A percentile compares a stretch with the other conserved stretches of the same genome.
phyloP scores from a whole-genome alignment of 306 rosid species.

The Pueraria montana region DNA sequence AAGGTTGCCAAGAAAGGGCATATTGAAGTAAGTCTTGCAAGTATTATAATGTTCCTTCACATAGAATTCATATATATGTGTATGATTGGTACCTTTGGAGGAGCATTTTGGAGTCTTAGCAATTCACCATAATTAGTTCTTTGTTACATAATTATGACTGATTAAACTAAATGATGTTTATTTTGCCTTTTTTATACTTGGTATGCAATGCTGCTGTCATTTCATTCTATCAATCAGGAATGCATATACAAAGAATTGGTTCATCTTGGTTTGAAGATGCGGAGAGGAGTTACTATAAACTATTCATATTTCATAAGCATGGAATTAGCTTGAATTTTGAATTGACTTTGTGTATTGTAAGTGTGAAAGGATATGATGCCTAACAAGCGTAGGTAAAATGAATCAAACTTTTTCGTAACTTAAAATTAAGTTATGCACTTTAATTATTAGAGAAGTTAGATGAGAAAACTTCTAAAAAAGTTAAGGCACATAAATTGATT shows the following conservation, averaged over 20 bases:
- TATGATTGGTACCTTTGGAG: conserved; percentile 28
- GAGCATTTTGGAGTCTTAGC: not conserved
- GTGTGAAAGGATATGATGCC: not conserved
- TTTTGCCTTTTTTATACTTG: not conserved
- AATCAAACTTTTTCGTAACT: not conserved
- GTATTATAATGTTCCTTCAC: not conserved
- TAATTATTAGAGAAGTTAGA: not conserved
- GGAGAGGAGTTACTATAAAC: not conserved
- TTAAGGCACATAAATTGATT: not conserved
- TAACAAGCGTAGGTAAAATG: not conserved
- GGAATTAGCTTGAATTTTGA: not conserved
- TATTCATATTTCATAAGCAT: not conserved
- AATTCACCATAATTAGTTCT: conserved; percentile 8
- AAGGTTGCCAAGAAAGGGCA: conserved; percentile 81
- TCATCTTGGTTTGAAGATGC: not conserved
- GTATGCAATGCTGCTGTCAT: conserved; percentile 26
- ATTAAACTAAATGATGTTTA: not conserved
- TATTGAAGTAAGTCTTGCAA: conserved; percentile 66
- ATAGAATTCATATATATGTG: not conserved
- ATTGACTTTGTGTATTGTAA: not conserved
- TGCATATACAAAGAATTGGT: not conserved
- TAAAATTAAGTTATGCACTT: not conserved
- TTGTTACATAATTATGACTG: not conserved
- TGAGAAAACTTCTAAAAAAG: not conserved
- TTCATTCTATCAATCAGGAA: conserved; percentile 5